Conservation (phyloP, 805 yeast genomes). For the Starmerella sp. region DNA sequence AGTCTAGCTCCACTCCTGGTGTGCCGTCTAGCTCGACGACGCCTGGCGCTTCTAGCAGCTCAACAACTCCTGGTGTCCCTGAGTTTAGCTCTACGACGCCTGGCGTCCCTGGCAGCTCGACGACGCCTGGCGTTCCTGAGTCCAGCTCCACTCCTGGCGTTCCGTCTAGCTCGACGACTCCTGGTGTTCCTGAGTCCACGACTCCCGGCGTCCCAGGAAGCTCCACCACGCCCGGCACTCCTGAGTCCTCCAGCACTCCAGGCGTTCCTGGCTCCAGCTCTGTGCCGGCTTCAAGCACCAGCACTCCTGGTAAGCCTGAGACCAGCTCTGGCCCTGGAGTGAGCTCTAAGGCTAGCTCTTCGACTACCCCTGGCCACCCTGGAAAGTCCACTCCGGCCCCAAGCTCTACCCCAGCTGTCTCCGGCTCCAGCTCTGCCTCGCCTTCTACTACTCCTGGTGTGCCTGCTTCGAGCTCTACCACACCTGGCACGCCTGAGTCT, state of each 20-base stretch:
- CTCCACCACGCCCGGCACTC: not conserved
- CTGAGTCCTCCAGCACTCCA: constrained; percentile 13
- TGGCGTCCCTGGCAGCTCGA: too few species aligned
- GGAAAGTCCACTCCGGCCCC: too few species aligned
- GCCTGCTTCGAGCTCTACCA: constrained; percentile 6
- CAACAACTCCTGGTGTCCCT: not conserved
- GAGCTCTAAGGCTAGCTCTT: constrained; percentile 17
- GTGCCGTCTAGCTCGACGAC: not conserved
- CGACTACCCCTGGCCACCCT: not conserved
- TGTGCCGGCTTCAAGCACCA: not conserved
- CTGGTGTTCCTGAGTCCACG: too few species aligned
- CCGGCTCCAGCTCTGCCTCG: too few species aligned
- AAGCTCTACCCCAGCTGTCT: too few species aligned
- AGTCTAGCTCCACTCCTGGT: not conserved
- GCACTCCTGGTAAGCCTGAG: not conserved
- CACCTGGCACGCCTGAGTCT: constrained; percentile 21
- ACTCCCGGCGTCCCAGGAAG: not conserved
- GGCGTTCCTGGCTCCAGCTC: constrained; percentile 17
- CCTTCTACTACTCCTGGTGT: not conserved
- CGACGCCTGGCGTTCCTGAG: too few species aligned
- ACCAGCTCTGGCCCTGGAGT: not conserved
- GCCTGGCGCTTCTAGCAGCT: not conserved
- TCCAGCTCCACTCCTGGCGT: too few species aligned
- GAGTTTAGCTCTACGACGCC: not conserved
- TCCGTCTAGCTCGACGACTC: too few species aligned